phyloP scores from a whole-genome alignment of 2,329 filamentous ascomycete species.

The Microcyclosporella mali region DNA sequence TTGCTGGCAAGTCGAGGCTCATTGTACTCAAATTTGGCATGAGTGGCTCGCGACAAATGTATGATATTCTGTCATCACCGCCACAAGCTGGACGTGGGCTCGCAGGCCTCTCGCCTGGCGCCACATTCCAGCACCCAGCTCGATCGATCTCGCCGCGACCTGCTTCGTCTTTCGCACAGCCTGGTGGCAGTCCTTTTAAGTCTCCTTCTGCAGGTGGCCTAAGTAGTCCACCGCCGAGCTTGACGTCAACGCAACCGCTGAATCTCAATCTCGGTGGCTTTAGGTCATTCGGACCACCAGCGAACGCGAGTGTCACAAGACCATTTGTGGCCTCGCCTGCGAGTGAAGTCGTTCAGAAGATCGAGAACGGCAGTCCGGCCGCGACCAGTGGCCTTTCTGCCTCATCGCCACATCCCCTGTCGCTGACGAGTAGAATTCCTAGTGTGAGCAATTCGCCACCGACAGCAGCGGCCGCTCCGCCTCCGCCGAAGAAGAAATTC shows the following conservation, averaged over 20 bases:
- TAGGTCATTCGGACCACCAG: conserved; percentile 14
- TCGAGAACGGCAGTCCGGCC: conserved; percentile 5
- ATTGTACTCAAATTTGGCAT: conserved; percentile 14
- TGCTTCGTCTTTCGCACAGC: neutral
- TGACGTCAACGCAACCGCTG: conserved; percentile 8
- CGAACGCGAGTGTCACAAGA: neutral
- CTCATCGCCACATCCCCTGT: conserved; percentile 9
- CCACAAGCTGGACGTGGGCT: conserved; percentile 8
- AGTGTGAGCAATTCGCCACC: conserved; percentile 5
- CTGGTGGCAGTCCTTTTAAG: neutral
- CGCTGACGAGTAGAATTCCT: conserved; percentile 10
- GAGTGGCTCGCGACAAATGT: conserved; percentile 10
- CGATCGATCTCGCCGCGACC: conserved; percentile 3
- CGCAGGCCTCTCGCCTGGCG: neutral
- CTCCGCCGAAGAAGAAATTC: conserved; percentile 23
- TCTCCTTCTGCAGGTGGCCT: neutral
- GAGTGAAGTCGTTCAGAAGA: conserved; percentile 1
- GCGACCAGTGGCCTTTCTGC: conserved; percentile 8
- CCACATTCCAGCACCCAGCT: conserved; percentile 3
- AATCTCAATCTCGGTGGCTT: conserved; percentile 26
- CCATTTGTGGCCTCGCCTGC: conserved; percentile 1
- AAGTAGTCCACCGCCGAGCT: conserved; percentile 4
- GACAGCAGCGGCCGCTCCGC: neutral
- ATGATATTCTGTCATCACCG: conserved; percentile 17
- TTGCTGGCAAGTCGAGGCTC: conserved; percentile 7